phyloP scores from a whole-genome alignment of 2,329 filamentous ascomycete species.

The Corynespora cassiicola region DNA sequence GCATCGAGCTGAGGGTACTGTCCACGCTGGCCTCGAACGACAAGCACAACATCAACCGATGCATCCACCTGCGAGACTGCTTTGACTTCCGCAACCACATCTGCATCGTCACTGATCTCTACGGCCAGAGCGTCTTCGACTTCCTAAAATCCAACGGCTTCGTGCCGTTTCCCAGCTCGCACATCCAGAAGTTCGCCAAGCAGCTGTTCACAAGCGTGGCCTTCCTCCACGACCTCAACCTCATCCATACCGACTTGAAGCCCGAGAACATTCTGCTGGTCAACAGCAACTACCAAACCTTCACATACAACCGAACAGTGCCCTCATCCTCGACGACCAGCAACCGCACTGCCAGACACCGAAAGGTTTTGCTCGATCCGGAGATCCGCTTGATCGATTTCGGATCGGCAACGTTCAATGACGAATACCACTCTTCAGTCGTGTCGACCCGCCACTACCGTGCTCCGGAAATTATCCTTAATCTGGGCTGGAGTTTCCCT shows the following conservation, averaged over 20 bases:
- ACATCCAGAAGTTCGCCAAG: conserved; percentile 95
- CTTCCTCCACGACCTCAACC: conserved; percentile 94
- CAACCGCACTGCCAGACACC: conserved; percentile 64
- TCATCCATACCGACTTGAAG: conserved; percentile 87
- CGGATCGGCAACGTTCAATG: conserved; percentile 71
- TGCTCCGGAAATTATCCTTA: conserved; percentile 71
- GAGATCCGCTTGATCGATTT: conserved; percentile 74
- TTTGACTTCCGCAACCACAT: conserved; percentile 98
- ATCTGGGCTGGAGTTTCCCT: conserved; percentile 71
- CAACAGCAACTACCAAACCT: conserved; percentile 70
- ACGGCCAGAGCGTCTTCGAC: conserved; percentile 97
- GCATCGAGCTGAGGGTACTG: conserved; percentile 91
- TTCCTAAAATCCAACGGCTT: conserved; percentile 96
- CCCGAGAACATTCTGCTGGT: conserved; percentile 73
- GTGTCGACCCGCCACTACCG: conserved; percentile 72
- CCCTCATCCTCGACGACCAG: conserved; percentile 68
- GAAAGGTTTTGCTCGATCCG: conserved; percentile 68
- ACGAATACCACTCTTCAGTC: conserved; percentile 72
- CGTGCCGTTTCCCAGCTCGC: conserved; percentile 96
- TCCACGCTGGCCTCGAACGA: conserved; percentile 93
- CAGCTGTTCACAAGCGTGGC: conserved; percentile 98
- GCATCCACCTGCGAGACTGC: conserved; percentile 94
- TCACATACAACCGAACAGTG: conserved; percentile 72
- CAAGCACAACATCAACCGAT: conserved; percentile 88
- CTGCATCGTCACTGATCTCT: conserved; percentile 78